phyloP scores from a whole-genome alignment of 106 monocot species.

The Phalaenopsis aphrodite region DNA sequence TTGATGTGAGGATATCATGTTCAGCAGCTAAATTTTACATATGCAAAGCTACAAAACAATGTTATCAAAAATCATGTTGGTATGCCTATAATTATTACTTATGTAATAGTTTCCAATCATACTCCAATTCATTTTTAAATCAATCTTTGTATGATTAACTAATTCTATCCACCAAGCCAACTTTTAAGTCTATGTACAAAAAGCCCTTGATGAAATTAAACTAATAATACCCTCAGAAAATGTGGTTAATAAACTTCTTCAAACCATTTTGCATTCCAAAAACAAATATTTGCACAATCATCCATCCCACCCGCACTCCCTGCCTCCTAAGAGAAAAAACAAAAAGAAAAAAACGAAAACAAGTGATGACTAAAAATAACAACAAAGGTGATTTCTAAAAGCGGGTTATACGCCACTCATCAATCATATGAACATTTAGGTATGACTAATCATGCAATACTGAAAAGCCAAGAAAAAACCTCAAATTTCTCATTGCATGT shows the following conservation, averaged over 20 bases:
- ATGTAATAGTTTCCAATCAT: not conserved
- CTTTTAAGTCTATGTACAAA: not conserved
- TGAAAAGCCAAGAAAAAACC: slow-evolving; percentile 26
- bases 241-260: not conserved
- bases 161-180: not conserved
- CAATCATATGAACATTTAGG: not conserved
- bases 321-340: not conserved
- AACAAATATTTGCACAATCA: not conserved
- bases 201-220: not conserved
- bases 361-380: not conserved
- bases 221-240: not conserved
- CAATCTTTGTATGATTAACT: not conserved
- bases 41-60: not conserved
- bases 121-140: not conserved
- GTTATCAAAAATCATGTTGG: not conserved
- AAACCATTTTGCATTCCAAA: not conserved
- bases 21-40: not conserved
- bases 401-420: not conserved
- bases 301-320: not conserved
- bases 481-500: slow-evolving; percentile 87
- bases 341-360: not conserved
- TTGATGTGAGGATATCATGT: not conserved
- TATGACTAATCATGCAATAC: not conserved
- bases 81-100: not conserved
- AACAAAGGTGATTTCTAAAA: not conserved